Percentiles rank a stretch among this genome's conserved stretches.
These are phyloP conservation scores for Talaromyces verruculosus DNA, from an alignment of 2,329 filamentous ascomycete genomes.

Conservation along the genomic window DNA sequence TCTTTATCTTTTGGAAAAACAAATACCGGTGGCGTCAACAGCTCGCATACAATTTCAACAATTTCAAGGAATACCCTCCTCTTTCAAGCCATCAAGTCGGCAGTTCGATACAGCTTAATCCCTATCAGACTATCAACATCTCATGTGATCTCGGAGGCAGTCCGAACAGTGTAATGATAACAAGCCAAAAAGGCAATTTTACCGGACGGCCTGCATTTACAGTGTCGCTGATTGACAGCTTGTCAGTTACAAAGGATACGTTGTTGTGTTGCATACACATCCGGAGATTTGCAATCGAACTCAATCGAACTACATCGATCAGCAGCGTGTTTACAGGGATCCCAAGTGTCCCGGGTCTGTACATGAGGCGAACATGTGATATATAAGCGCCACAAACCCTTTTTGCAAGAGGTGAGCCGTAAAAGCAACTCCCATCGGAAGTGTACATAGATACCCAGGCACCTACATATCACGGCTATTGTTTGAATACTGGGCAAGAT, in stretches of 20 bases:
- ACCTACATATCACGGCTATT: conserved; percentile 9
- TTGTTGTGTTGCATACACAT: not conserved
- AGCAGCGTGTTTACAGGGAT: conserved; percentile 16
- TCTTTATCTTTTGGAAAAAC: not conserved
- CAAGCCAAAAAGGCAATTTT: not conserved
- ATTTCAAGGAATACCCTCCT: not conserved
- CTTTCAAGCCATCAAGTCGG: not conserved
- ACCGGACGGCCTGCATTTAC: not conserved
- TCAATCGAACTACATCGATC: conserved; percentile 11
- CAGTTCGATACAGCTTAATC: conserved; percentile 5
- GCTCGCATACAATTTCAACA: not conserved
- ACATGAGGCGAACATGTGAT: conserved; percentile 5
- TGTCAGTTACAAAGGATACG: not conserved
- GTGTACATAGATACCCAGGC: not conserved
- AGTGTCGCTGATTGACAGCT: not conserved
- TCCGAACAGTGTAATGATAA: not conserved
- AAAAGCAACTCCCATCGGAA: not conserved
- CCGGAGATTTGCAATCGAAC: conserved; percentile 18
- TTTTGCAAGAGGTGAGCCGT: not conserved
- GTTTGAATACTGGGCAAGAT: not conserved
- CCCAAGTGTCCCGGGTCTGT: not conserved
- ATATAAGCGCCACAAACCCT: conserved; percentile 9
- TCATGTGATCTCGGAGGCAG: not conserved
- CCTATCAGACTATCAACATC: not conserved
- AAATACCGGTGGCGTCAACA: not conserved